These are phyloP conservation scores for Apiosordaria backusii DNA, from an alignment of 495 filamentous ascomycete species.

Conservation along the genomic window DNA sequence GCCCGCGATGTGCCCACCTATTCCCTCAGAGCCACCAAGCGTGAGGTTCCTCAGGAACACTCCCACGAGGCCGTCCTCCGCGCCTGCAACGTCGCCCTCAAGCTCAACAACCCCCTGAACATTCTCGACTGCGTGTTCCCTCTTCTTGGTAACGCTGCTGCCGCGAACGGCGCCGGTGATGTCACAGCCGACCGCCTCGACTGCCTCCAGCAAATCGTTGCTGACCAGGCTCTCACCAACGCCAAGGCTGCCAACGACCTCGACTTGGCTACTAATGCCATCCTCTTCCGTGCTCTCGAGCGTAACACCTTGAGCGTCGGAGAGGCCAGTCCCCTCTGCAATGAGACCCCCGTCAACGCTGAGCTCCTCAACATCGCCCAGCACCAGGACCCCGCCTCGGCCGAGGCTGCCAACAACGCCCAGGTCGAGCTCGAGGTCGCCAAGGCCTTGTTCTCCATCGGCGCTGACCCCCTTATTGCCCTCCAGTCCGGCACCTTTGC, in stretches of 20 bases:
- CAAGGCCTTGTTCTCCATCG: conserved; percentile 51
- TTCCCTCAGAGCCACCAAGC: conserved; percentile 39
- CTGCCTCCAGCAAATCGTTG: conserved; percentile 63
- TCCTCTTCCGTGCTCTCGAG: conserved; percentile 61
- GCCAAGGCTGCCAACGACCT: conserved; percentile 59
- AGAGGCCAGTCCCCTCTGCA: conserved; percentile 50
- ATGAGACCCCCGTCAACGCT: conserved; percentile 60
- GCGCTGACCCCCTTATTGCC: conserved; percentile 55
- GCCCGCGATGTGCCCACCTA: conserved; percentile 31
- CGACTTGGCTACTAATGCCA: conserved; percentile 52
- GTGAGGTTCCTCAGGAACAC: conserved; percentile 61
- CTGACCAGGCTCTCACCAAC: conserved; percentile 69
- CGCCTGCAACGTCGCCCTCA: conserved; percentile 43
- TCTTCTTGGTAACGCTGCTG: conserved; percentile 61
- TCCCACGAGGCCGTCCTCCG: conserved; percentile 56
- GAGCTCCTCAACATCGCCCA: conserved; percentile 63
- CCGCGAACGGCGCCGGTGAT: conserved; percentile 51
- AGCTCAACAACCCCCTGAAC: conserved; percentile 58
- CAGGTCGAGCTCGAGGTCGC: conserved; percentile 54
- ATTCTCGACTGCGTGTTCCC: conserved; percentile 60
- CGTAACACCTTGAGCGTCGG: conserved; percentile 60
- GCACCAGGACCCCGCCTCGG: conserved; percentile 61
- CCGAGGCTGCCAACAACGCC: conserved; percentile 51
- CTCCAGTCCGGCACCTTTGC: conserved; percentile 56
- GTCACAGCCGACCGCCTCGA: conserved; percentile 50